These are phyloP conservation scores for Russula vinacea DNA, from an alignment of 768 basidiomycete genomes.

Conservation along the genomic window DNA sequence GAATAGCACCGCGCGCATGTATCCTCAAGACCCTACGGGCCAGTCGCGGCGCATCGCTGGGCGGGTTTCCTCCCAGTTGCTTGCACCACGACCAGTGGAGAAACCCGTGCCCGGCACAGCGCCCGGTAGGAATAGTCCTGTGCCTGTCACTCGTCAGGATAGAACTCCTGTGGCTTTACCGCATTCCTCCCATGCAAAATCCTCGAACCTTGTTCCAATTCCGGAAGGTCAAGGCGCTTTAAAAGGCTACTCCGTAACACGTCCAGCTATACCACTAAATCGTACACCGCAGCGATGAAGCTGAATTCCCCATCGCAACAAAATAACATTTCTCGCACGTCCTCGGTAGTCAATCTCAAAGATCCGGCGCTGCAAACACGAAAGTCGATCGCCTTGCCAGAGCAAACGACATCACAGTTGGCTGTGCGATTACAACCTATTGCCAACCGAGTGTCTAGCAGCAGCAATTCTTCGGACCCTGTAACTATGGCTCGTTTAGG, in stretches of 20 bases:
- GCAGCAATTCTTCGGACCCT: too few relatives aligned
- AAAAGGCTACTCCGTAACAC: neutral
- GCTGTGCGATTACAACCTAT: conserved; percentile 4
- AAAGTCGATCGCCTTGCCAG: neutral
- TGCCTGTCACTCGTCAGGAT: conserved; percentile 2
- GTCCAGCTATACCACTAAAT: neutral
- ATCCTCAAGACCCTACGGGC: neutral
- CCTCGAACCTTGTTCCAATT: neutral
- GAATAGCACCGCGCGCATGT: neutral
- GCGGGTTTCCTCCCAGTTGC: neutral
- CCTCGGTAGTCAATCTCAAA: conserved; percentile 1
- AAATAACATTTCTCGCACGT: neutral
- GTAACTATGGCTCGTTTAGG: neutral
- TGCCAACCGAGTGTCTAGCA: neutral
- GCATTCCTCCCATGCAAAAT: neutral
- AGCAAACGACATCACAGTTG: neutral
- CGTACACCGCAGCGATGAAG: neutral
- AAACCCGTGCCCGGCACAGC: neutral
- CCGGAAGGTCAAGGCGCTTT: neutral
- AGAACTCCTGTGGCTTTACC: neutral
- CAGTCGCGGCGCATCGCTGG: neutral
- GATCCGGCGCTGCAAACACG: neutral
- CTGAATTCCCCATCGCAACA: neutral
- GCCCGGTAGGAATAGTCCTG: neutral
- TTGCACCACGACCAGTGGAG: neutral